Evolutionary conservation across 805 yeast genomes (phyloP), one percentile per base, ranked within the genome.

Genomic region (Phaffomyces opuntiae): DNA sequence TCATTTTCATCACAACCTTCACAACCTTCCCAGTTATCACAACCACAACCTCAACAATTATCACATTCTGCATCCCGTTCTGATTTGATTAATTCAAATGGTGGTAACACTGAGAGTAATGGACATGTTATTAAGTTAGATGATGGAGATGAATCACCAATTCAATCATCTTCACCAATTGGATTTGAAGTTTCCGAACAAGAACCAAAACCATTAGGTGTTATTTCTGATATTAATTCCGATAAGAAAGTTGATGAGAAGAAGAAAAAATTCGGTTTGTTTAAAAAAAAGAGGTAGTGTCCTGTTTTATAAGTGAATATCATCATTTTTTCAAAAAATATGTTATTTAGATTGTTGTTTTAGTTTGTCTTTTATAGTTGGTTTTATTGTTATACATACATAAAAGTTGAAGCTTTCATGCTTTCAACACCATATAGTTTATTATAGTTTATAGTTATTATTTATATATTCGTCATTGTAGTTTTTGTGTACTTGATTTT

Each of bases 121-220:
- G 31, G 31, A 29, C 31, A 29, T 17, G 39, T 29, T 11, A 37
- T 25, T 21, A 26, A 39, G 13, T 26, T 45, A 24, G 39, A 41
- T 26, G 42, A 33, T 29, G 40, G 35, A 8, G 36, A 33, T n/a
- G 36, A 33, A n/a, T 7, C 17, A 33, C 36, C 17, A 33, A 17
- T 16, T 14, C 35, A 32, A n/a, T 29, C 31, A 11, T 29, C 31
- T 24, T 39, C 26, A 16, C 29, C 26, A 5, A 37, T 9, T 31
- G 37, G 24, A 6, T n/a, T 14, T 9, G 26, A n/a, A 16, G 36
- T 36, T 12, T 8, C 39, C 11, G 39, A 39, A 7, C 31, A 29
- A 16, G 52, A 46, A 29, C 43, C 49, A 16, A 46, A 46, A 35
- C 51, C 47, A 17, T 40, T 48, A n/a, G 51, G 51, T 24, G 35